Percentiles rank a stretch among this genome's conserved stretches.
These are phyloP conservation scores for Kodamaea sagamina DNA, from an alignment of 805 yeast species.

Conservation along the genomic window DNA sequence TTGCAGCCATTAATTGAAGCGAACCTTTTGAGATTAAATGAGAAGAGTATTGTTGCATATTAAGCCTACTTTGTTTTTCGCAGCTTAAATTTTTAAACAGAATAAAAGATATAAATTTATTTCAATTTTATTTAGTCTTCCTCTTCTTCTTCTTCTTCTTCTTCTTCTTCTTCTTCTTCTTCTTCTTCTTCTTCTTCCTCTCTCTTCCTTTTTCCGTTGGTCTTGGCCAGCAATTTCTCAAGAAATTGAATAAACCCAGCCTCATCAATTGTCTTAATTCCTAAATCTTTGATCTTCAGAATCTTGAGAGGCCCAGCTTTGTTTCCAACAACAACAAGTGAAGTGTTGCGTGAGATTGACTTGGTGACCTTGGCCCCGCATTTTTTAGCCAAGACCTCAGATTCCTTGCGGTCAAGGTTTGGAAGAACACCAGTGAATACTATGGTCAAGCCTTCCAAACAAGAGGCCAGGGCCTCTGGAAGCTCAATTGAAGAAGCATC, in stretches of 20 bases:
- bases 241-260: conserved; percentile 79
- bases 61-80: conserved; percentile 19
- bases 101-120: too few relatives aligned
- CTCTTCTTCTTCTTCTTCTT: conserved; percentile 39
- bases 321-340: conserved; percentile 85
- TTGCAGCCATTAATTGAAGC: conserved; percentile 3
- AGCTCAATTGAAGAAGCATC: conserved; percentile 51
- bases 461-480: conserved; percentile 82
- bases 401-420: conserved; percentile 68
- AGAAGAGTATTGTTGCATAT: background rate
- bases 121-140: too few relatives aligned
- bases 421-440: conserved; percentile 93
- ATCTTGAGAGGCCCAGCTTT: conserved; percentile 98
- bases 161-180: conserved; percentile 52
- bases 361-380: conserved; percentile 94
- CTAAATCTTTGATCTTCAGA: conserved; percentile 68
- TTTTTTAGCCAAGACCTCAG: conserved; percentile 72
- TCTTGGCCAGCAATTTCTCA: conserved; percentile 78
- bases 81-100: too few relatives aligned
- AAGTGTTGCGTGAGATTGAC: conserved; percentile 80
- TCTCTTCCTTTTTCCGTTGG: conserved; percentile 72
- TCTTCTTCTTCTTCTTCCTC: conserved; percentile 67
- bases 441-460: conserved; percentile 82
- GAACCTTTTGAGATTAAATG: background rate
- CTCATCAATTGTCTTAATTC: conserved; percentile 81